Evolutionary conservation across 2,329 filamentous ascomycete genomes (phyloP).

Genomic region (Colletotrichum nymphaeae): DNA sequence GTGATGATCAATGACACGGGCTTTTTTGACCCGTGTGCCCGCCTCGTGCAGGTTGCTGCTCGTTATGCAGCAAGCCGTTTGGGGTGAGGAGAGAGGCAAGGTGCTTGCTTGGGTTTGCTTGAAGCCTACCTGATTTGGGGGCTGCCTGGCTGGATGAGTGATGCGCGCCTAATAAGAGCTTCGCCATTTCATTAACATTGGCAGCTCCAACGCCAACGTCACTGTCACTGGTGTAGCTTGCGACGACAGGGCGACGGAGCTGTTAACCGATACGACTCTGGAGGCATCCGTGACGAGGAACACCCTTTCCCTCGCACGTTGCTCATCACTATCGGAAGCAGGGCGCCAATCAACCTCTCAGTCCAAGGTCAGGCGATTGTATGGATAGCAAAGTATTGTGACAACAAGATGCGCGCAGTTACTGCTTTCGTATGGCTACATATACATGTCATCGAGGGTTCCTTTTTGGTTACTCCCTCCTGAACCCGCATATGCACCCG

Average conservation of each 20-base stretch:
- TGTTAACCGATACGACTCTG: background rate
- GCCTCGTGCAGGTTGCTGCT: background rate
- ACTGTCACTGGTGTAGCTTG: slow-evolving; percentile 15
- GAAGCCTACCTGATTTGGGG: background rate
- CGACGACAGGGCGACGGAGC: background rate
- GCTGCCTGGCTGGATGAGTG: background rate
- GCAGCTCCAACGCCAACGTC: background rate
- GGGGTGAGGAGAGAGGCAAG: slow-evolving; percentile 4
- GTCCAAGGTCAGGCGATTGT: background rate
- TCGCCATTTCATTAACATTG: background rate
- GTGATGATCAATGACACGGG: slow-evolving; percentile 14
- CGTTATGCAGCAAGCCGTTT: slow-evolving; percentile 25
- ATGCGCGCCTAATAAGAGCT: background rate
- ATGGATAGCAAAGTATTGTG: background rate
- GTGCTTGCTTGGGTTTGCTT: background rate
- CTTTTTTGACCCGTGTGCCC: slow-evolving; percentile 21
- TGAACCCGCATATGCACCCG: slow-evolving; percentile 24
- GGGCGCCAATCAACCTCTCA: background rate
- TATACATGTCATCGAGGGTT: background rate
- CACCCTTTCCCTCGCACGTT: background rate
- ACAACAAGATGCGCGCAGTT: background rate
- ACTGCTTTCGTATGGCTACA: background rate
- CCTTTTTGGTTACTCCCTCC: background rate
- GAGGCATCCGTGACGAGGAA: background rate
- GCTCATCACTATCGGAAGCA: background rate